Evolutionary conservation across 2,329 filamentous ascomycete species (phyloP).

Genomic region (Calonectria honghensis): DNA sequence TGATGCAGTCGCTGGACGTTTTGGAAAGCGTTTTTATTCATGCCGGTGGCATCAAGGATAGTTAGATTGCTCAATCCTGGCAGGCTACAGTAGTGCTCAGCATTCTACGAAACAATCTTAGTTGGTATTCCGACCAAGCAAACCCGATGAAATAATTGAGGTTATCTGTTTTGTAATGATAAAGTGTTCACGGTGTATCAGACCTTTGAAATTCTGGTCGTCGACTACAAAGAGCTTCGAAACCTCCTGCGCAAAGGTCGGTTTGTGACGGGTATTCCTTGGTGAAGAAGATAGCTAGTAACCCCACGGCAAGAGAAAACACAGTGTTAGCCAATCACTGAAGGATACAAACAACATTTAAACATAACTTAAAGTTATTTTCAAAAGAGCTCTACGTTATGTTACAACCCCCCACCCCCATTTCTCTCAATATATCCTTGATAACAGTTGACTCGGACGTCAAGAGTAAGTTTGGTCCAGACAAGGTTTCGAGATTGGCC

Average conservation of each 20-base stretch:
- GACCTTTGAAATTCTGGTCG: slow-evolving; percentile 56
- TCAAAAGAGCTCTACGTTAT: no score
- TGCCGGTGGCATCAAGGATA: slow-evolving; percentile 22
- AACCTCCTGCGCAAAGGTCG: slow-evolving; percentile 49
- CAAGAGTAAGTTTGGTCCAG: no score
- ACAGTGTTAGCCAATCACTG: no score
- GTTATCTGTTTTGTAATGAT: background rate
- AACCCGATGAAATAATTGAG: slow-evolving; percentile 2
- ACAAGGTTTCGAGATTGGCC: no score
- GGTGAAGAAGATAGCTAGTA: background rate
- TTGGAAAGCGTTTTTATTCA: slow-evolving; percentile 39
- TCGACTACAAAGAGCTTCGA: slow-evolving; percentile 54
- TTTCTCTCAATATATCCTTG: no score
- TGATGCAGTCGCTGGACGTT: slow-evolving; percentile 36
- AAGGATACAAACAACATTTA: no score
- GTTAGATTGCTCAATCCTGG: background rate
- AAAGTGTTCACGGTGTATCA: background rate
- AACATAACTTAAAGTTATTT: no score
- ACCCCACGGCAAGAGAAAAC: no score
- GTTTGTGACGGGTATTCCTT: slow-evolving; percentile 46
- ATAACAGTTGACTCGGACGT: no score
- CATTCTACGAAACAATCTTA: background rate
- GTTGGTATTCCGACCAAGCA: background rate
- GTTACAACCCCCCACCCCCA: no score
- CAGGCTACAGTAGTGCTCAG: background rate